Evolutionary conservation across 441 rosid species (phyloP).

Genomic region (Biscutella laevigata): DNA sequence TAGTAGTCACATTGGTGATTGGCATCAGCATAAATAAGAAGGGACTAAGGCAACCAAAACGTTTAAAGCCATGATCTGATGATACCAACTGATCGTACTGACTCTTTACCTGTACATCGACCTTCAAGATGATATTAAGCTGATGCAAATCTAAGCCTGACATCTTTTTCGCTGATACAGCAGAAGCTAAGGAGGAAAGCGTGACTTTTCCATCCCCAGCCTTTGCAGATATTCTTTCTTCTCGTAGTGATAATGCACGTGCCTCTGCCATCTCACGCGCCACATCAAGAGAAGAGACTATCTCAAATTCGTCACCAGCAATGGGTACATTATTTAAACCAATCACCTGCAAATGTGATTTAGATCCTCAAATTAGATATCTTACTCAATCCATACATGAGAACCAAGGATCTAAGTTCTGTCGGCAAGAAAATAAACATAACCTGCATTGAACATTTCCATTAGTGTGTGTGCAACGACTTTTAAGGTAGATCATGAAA

Average conservation of each 20-base stretch:
- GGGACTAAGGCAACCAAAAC: constrained; percentile 1
- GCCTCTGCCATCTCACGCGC: constrained; percentile 84
- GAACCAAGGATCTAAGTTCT: not conserved
- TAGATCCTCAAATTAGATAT: constrained; percentile 10
- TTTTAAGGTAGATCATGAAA: constrained; percentile 6
- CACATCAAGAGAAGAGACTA: constrained; percentile 62
- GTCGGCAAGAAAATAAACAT: constrained; percentile 2
- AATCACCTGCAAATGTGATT: constrained; percentile 47
- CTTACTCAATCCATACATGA: constrained; percentile 2
- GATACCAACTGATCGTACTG: not conserved
- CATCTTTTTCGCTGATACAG: constrained; percentile 66
- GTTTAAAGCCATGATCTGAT: not conserved
- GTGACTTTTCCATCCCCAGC: constrained; percentile 95
- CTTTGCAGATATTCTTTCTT: constrained; percentile 79
- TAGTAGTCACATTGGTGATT: constrained; percentile 31
- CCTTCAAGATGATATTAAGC: constrained; percentile 82
- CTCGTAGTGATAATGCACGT: constrained; percentile 55
- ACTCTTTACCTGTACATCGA: constrained; percentile 77
- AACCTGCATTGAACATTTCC: not conserved
- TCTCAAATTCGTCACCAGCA: constrained; percentile 96
- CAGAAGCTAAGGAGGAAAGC: constrained; percentile 92
- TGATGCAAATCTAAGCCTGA: constrained; percentile 92
- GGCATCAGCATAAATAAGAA: constrained; percentile 3
- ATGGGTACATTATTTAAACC: constrained; percentile 75
- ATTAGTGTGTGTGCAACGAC: not conserved